phyloP scores from a whole-genome alignment of 2,329 filamentous ascomycete species.

The Phoma sp. region DNA sequence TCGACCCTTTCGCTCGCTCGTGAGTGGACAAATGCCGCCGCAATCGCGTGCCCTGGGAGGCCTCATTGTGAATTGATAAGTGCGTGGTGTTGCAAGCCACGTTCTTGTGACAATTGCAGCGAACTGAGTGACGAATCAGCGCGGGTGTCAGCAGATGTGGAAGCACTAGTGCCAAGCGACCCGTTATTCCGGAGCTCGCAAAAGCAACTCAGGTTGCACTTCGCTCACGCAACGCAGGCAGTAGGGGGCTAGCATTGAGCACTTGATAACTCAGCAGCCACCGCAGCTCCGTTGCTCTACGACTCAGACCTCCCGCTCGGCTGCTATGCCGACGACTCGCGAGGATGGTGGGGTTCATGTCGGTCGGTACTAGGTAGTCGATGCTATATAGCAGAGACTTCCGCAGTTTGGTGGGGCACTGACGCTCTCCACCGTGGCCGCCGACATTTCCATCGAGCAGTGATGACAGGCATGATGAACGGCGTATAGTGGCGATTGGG shows the following conservation, averaged over 20 bases:
- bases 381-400: conserved; percentile 1
- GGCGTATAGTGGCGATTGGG: neutral
- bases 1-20: conserved; percentile 6
- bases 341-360: conserved; percentile 5
- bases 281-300: neutral
- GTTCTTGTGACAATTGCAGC: neutral
- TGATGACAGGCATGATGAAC: neutral
- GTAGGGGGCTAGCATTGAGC: neutral
- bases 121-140: neutral
- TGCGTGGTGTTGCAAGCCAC: conserved; percentile 11
- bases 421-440: neutral
- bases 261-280: neutral
- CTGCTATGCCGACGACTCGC: conserved; percentile 1
- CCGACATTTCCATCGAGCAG: neutral
- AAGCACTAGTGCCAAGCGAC: neutral
- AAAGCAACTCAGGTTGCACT: neutral
- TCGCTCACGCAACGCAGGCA: neutral
- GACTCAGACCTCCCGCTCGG: neutral
- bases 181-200: neutral
- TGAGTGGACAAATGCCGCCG: neutral
- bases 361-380: neutral
- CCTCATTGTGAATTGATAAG: neutral
- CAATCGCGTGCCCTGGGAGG: neutral
- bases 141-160: neutral
- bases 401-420: conserved; percentile 6